Conservation (phyloP, 2,329 filamentous ascomycete species). For the Macrophomina pseudophaseolina region DNA sequence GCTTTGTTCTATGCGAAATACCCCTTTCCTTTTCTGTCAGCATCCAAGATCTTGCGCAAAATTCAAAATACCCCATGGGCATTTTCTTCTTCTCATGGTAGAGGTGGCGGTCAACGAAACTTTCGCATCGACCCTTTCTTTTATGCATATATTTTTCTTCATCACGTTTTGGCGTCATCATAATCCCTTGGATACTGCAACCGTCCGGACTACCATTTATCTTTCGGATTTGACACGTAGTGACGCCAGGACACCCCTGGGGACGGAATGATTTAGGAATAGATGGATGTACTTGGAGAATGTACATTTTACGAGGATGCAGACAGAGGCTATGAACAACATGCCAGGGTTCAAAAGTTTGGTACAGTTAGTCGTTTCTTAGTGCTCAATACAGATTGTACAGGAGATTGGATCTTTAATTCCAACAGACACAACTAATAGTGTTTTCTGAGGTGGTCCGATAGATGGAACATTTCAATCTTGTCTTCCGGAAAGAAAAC, state of each 20-base stretch:
- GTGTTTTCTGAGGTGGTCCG: neutral
- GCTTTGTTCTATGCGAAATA: conserved; percentile 24
- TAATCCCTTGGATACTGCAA: neutral
- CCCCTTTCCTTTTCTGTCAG: conserved; percentile 18
- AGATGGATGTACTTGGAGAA: neutral
- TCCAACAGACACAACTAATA: neutral
- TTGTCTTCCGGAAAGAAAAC: no score
- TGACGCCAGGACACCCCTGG: neutral
- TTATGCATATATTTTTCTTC: neutral
- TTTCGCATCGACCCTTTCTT: neutral
- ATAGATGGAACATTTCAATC: neutral
- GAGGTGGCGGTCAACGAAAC: neutral
- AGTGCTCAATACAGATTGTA: conserved; percentile 16
- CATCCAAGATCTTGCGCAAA: neutral
- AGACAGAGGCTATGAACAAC: neutral
- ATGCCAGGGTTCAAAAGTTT: neutral
- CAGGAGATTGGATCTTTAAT: neutral
- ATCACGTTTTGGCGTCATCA: neutral
- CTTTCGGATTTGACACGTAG: conserved; percentile 1
- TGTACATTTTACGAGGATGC: neutral
- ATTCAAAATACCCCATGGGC: conserved; percentile 9
- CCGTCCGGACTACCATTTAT: neutral
- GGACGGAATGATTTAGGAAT: neutral
- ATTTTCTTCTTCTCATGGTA: neutral
- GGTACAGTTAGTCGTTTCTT: neutral